A percentile compares a stretch with the other conserved stretches of the same genome.
phyloP scores from a whole-genome alignment of 225 moss, liverwort and hornwort genomes.

The Takakia lepidozioides region DNA sequence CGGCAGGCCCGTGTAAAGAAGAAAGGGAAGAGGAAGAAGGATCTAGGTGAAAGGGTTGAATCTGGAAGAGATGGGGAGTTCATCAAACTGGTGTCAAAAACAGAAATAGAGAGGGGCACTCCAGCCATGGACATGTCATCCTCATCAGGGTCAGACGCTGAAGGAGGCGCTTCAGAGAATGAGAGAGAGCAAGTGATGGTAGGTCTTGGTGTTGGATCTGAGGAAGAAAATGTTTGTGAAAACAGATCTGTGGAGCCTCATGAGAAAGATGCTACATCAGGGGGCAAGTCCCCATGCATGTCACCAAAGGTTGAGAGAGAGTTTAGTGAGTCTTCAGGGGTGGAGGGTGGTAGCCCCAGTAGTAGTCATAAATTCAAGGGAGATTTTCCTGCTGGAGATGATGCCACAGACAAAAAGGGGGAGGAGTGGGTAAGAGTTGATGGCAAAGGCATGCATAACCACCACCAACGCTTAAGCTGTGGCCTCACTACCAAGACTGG shows the following conservation, averaged over 20 bases:
- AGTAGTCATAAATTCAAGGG: slow-evolving; percentile 3
- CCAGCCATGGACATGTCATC: slow-evolving; percentile 6
- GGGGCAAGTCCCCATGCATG: slow-evolving; percentile 1
- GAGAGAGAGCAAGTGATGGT: slow-evolving; percentile 8
- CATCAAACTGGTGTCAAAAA: slow-evolving; percentile 5
- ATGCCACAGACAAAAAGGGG: background rate
- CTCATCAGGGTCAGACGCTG: slow-evolving; percentile 13
- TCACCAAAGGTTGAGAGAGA: slow-evolving; percentile 2
- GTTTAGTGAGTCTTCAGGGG: background rate
- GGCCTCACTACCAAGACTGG: slow-evolving; percentile 4
- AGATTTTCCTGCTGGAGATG: slow-evolving; percentile 4
- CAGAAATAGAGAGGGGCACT: slow-evolving; percentile 7
- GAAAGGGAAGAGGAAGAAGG: slow-evolving; percentile 20
- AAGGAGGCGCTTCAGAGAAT: slow-evolving; percentile 3
- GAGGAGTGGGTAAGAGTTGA: slow-evolving; percentile 31
- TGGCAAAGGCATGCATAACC: slow-evolving; percentile 11
- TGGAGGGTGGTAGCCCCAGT: background rate
- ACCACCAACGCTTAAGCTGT: slow-evolving; percentile 12
- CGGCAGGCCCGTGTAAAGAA: slow-evolving; percentile 18
- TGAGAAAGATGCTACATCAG: slow-evolving; percentile 7
- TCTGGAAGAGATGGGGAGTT: slow-evolving; percentile 11
- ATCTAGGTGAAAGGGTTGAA: slow-evolving; percentile 6
- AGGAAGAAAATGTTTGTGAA: slow-evolving; percentile 8
- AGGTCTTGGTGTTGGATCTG: slow-evolving; percentile 1
- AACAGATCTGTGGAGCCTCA: slow-evolving; percentile 1